Percentiles rank a stretch among this genome's conserved stretches.
These are phyloP conservation scores for Cercospora nicotianae DNA, from an alignment of 2,329 filamentous ascomycete genomes.

Conservation along the genomic window DNA sequence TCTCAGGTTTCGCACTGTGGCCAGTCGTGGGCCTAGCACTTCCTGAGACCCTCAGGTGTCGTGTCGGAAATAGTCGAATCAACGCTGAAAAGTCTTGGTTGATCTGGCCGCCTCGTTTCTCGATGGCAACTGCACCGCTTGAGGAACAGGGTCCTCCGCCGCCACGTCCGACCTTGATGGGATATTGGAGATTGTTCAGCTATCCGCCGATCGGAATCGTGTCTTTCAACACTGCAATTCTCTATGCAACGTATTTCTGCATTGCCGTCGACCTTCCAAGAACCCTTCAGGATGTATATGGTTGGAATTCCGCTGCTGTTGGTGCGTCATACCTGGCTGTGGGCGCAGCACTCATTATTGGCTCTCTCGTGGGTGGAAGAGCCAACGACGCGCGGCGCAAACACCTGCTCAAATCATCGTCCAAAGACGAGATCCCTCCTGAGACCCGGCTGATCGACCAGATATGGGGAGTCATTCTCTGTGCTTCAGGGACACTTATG, in stretches of 20 bases:
- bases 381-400: slow-evolving; percentile 8
- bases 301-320: slow-evolving; percentile 5
- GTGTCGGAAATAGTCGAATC: slow-evolving; percentile 8
- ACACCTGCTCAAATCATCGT: not conserved
- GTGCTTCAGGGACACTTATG: slow-evolving; percentile 7
- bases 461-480: slow-evolving; percentile 12
- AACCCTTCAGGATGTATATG: slow-evolving; percentile 2
- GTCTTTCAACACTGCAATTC: slow-evolving; percentile 18
- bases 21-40: not conserved
- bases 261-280: slow-evolving; percentile 13
- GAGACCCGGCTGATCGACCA: slow-evolving; percentile 12
- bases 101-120: slow-evolving; percentile 4
- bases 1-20: slow-evolving; percentile 1
- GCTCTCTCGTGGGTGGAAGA: slow-evolving; percentile 10
- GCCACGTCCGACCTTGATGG: slow-evolving; percentile 8
- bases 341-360: slow-evolving; percentile 12
- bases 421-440: not conserved
- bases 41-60: slow-evolving; percentile 10
- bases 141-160: slow-evolving; percentile 7
- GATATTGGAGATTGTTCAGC: slow-evolving; percentile 13
- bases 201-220: slow-evolving; percentile 15
- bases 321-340: slow-evolving; percentile 11
- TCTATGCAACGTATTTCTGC: slow-evolving; percentile 17
- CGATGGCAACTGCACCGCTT: not conserved
- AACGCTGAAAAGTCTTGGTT: slow-evolving; percentile 12